Base-by-base conservation (phyloP, 1,139 yeast species). In the Yamadazyma epiphylla region DNA sequence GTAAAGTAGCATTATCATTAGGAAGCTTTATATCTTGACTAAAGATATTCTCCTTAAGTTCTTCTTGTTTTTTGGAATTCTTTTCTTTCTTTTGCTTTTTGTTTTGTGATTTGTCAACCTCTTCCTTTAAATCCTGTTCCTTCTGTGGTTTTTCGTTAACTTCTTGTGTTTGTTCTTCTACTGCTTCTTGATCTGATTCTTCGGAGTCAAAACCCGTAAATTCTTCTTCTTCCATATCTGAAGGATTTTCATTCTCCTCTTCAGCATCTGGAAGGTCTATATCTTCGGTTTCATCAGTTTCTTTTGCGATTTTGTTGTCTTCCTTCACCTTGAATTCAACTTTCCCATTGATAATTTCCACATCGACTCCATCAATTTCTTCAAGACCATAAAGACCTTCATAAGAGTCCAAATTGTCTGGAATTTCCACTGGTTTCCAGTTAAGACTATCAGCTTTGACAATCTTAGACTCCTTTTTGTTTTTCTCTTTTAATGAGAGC, bases 341-440 rank as follows among this genome's bases (percentile, higher is more conserved):
- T 38, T 66, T 64, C 11, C 94, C 95, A 34, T 77, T 65, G 3
- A 77, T 75, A 33, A 77, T 67, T 39, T 74, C 74, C 4, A 89
- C 89, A 46, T 75, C 89, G 15, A 89, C 96, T 16, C 96, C 96
- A 32, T 88, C 96, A 31, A 91, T 74, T 53, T 91, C 98, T 55
- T 91, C 97, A 25, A 91, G 60, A 0, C 96, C 98, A 55, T 79
- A 86, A 44, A 88, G 81, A 0, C 96, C 96, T 46, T 83, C 89
- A 51, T 83, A 84, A 53, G 86, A 95, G 37, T 81, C 96, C 37
- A 86, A 56, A 22, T 87, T 80, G 41, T 85, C 91, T 4, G 94
- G 91, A 29, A 91, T 74, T 2, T 81, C 83, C 10, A 87, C 95
- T 4, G 79, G 58, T 45, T 82, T 83, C 98, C 98, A 91, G 13